phyloP scores from a whole-genome alignment of 306 rosid genomes.

The Bauhinia variegata region DNA sequence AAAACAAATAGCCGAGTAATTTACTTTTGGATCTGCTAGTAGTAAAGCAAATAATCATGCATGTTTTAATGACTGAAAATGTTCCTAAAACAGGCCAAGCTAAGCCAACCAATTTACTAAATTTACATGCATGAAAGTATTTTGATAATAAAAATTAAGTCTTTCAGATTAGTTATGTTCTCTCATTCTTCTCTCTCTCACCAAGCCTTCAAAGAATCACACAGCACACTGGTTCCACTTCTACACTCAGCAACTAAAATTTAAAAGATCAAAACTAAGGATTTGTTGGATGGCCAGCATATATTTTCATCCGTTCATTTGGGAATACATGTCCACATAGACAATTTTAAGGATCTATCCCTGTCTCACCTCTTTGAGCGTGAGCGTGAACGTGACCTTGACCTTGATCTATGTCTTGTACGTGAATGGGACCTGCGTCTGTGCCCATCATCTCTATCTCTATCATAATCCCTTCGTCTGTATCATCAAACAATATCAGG shows the following conservation, averaged over 20 bases:
- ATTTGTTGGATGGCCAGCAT: background rate
- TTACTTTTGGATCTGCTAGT: background rate
- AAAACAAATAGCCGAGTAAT: no score
- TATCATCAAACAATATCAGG: conserved; percentile 23
- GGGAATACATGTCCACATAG: background rate
- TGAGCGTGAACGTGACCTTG: conserved; percentile 89
- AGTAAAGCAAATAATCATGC: no score
- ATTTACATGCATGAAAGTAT: no score
- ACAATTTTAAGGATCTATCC: background rate
- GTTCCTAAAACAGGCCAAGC: background rate
- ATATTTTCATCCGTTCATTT: background rate
- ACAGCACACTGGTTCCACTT: conserved; percentile 2
- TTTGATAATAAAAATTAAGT: no score
- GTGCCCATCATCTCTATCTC: conserved; percentile 72
- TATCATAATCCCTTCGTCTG: conserved; percentile 85
- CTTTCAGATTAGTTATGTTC: background rate
- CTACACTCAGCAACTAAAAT: background rate
- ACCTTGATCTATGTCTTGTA: conserved; percentile 62
- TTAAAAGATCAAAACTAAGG: background rate
- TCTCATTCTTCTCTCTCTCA: conserved; percentile 4
- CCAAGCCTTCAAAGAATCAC: conserved; percentile 1
- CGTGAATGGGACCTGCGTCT: conserved; percentile 61
- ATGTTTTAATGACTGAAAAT: no score
- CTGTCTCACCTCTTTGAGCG: conserved; percentile 84
- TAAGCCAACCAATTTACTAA: background rate